These are phyloP conservation scores for Acacia melanoxylon DNA, from an alignment of 306 rosid genomes.

Conservation along the genomic window DNA sequence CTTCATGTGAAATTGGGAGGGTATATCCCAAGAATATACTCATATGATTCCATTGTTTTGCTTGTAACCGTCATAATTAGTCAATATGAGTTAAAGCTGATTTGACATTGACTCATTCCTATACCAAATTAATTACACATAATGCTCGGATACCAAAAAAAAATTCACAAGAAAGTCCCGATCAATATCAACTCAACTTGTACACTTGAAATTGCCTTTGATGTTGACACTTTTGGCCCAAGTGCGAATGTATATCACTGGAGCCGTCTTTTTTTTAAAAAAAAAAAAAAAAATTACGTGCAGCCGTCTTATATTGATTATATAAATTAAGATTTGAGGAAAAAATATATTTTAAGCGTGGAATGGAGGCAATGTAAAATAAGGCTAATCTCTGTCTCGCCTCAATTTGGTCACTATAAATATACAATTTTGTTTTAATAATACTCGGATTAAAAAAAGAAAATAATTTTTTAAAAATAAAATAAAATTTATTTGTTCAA, in stretches of 20 bases:
- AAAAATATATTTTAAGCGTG: not conserved
- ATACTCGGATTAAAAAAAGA: too few relatives aligned
- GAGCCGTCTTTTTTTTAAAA: not conserved
- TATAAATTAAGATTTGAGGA: not conserved
- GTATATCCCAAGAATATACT: not conserved
- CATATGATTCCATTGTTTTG: not conserved
- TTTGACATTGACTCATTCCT: not conserved
- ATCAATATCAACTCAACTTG: not conserved
- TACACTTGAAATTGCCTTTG: not conserved
- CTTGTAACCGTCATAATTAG: not conserved
- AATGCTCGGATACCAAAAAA: not conserved
- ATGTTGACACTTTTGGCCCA: not conserved
- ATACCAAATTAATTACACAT: not conserved
- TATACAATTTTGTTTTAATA: too few relatives aligned
- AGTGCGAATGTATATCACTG: not conserved
- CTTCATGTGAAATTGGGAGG: not conserved
- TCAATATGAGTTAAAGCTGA: not conserved
- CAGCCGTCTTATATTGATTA: not conserved
- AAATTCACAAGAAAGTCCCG: not conserved
- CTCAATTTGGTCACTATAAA: not conserved
- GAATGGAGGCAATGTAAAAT: not conserved
- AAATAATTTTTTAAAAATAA: too few relatives aligned
- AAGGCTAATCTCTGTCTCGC: not conserved
- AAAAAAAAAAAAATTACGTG: too few relatives aligned
- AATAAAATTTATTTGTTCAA: too few relatives aligned